Percentiles rank a stretch among this genome's conserved stretches.
These are phyloP conservation scores for Entoloma clypeatum DNA, from an alignment of 1,284 basidiomycete species.

Conservation along the genomic window DNA sequence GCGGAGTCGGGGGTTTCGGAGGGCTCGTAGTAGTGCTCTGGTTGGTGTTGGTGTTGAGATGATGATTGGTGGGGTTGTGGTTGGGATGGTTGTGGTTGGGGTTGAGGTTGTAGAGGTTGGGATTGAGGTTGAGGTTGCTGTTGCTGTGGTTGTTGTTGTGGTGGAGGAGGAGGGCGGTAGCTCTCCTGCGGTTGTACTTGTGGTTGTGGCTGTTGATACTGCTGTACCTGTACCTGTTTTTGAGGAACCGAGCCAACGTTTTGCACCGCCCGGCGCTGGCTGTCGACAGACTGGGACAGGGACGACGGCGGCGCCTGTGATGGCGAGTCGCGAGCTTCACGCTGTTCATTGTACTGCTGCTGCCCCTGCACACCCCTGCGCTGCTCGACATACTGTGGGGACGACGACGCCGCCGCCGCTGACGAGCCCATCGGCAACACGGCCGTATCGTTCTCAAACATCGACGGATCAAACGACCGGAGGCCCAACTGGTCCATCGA, in stretches of 20 bases:
- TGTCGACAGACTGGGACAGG: too few species aligned
- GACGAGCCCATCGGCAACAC: constrained; percentile 20
- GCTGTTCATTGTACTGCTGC: constrained; percentile 16
- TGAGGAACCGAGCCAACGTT: too few species aligned
- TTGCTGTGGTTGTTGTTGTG: constrained; percentile 13
- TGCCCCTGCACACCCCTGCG: constrained; percentile 15
- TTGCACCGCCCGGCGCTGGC: too few species aligned
- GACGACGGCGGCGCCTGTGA: too few species aligned
- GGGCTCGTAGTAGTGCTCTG: too few species aligned
- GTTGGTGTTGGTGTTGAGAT: too few species aligned
- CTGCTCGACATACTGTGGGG: constrained; percentile 27
- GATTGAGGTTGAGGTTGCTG: constrained; percentile 19
- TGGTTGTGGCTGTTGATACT: constrained; percentile 16
- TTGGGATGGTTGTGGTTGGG: constrained; percentile 15
- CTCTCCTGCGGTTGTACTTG: constrained; percentile 8
- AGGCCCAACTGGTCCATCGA: constrained; percentile 59
- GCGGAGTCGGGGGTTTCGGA: too few species aligned
- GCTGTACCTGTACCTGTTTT: constrained; percentile 17
- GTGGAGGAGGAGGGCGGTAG: too few species aligned
- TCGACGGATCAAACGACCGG: constrained; percentile 49
- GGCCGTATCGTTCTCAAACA: constrained; percentile 41
- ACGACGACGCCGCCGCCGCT: too few species aligned
- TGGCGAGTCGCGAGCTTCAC: too few species aligned
- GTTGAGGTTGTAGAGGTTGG: constrained; percentile 18
- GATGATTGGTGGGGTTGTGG: constrained; percentile 23